Base-by-base conservation (phyloP, 345 rosid genomes). In the Populus alba region DNA sequence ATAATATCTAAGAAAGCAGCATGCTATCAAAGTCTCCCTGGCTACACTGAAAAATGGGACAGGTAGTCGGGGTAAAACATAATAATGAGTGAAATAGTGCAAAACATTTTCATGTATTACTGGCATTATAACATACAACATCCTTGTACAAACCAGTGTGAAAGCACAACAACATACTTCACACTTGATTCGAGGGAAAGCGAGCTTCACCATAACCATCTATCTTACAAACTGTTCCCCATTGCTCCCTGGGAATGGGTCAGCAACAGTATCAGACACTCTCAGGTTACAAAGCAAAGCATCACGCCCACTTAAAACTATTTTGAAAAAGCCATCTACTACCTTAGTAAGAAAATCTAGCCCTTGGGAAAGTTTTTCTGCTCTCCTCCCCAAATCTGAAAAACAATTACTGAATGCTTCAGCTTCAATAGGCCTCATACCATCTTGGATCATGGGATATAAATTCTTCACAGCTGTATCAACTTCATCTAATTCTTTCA, bases 281-380 rank as follows among this genome's bases (percentile, higher is more conserved):
- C 98, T 90, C 55, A 96, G 88, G 79, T 86, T 90, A 89, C 93
- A 83, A 12, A 96, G 95, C 88, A 95, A 86, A 25, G 94, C 94
- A 84, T 96, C 97, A 1, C 98, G 93, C 35, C 95, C 97, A 0
- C 83, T 76, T 78, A 96, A 82, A 78, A 89, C 89, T 86, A 92
- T 80, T 79, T 92, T 92, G 77, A 94, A 96, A 85, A 94, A 96
- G 75, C 81, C 78, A 75, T 96, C 98, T 66, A 92, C 92, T 81
- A 85, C 91, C 79, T 88, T 90, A 6, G 87, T 61, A 75, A 96
- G 90, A 72, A 78, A 68, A 80, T 96, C 97, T 59, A 94, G 81
- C 73, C 92, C 99, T 45, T 82, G 85, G 3, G 95, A 89, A 49
- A 94, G 88, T 43, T 82, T 82, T 75, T 87, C 97, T n/a, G 86